Percentiles rank a stretch among this genome's conserved stretches.
These are phyloP conservation scores for Candida golubevii DNA, from an alignment of 805 yeast species.

Conservation along the genomic window DNA sequence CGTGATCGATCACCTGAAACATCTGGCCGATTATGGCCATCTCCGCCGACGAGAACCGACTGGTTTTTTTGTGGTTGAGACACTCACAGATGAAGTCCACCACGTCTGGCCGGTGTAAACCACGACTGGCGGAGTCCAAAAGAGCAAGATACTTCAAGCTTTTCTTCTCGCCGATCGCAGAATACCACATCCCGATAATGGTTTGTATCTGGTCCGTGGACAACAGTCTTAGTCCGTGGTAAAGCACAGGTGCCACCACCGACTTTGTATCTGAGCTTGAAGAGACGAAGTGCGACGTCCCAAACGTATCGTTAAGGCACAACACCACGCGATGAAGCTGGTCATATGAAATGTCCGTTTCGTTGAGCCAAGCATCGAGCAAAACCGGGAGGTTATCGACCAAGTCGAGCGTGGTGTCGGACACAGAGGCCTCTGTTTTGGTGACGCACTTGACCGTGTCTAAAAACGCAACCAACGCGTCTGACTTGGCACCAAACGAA, in stretches of 20 bases:
- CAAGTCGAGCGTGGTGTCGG: slow-evolving; percentile 30
- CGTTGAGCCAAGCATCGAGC: slow-evolving; percentile 20
- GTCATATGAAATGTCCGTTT: slow-evolving; percentile 17
- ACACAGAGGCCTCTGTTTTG: slow-evolving; percentile 27
- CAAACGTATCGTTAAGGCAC: slow-evolving; percentile 32
- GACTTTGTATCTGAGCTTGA: slow-evolving; percentile 6
- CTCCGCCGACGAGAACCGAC: slow-evolving; percentile 16
- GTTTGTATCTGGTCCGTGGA: slow-evolving; percentile 12
- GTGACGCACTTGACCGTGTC: slow-evolving; percentile 23
- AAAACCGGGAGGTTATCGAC: slow-evolving; percentile 29
- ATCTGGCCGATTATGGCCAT: slow-evolving; percentile 20
- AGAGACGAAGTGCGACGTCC: slow-evolving; percentile 20
- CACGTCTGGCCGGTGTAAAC: slow-evolving; percentile 9
- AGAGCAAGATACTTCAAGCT: slow-evolving; percentile 18
- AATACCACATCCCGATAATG: slow-evolving; percentile 13
- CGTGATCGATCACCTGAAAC: slow-evolving; percentile 16
- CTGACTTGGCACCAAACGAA: slow-evolving; percentile 22
- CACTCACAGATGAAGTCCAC: slow-evolving; percentile 15
- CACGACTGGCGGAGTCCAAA: slow-evolving; percentile 10
- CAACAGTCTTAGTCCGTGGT: slow-evolving; percentile 1
- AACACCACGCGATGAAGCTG: slow-evolving; percentile 22
- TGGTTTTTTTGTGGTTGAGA: slow-evolving; percentile 20
- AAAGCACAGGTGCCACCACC: slow-evolving; percentile 11
- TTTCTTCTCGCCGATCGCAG: slow-evolving; percentile 19
- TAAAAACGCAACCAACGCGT: slow-evolving; percentile 23